Base-by-base conservation (phyloP, 2,329 filamentous ascomycete species). In the Stemphylium beticola region DNA sequence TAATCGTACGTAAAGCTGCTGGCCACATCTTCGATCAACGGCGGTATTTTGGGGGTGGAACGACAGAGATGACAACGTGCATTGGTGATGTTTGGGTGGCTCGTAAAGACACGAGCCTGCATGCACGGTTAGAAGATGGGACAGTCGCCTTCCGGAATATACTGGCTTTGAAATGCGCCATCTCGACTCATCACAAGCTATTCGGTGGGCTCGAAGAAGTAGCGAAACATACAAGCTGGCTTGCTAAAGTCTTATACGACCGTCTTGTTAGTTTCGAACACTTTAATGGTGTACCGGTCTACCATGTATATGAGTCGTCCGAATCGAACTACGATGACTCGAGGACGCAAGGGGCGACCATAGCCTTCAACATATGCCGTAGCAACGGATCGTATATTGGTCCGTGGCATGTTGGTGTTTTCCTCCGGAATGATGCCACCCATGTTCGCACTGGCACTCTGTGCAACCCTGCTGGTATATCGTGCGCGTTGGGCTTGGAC, bases 1-100 rank as follows among this genome's bases (percentile, higher is more conserved):
- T 98, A 50, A 86, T 98, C 15, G 86, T 98, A 5, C 86, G 89
- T 22, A 93, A 91, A 61, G 80, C 84, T 14, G 85, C 89, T 3
- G 85, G 84, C 2, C 74, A 82, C 36, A 47, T 79, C 83, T 38
- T 81, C 78, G 46, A 76, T 79, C 49, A 81, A 17, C 78, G 85
- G 36, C 82, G 78, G 56, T 90, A 88, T 66, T 90, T 90, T 65
- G 87, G 86, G 17, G 87, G 87, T 24, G 87, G 87, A 9, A 90
- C 87, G 2, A 74, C 70, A 33, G 81, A 83, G 45, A 84, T 86
- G 79, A 81, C 87, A 22, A 81, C 82, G 5, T 77, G 80, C 17
- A 71, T 82, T 37, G 79, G 78, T 14, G 73, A 77, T n/a, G 74
- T 76, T 4, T 88, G 79, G 84, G 83, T 83, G 67, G 79, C 78